Conservation (phyloP, 768 basidiomycete species). For the Podaxis sp. region DNA sequence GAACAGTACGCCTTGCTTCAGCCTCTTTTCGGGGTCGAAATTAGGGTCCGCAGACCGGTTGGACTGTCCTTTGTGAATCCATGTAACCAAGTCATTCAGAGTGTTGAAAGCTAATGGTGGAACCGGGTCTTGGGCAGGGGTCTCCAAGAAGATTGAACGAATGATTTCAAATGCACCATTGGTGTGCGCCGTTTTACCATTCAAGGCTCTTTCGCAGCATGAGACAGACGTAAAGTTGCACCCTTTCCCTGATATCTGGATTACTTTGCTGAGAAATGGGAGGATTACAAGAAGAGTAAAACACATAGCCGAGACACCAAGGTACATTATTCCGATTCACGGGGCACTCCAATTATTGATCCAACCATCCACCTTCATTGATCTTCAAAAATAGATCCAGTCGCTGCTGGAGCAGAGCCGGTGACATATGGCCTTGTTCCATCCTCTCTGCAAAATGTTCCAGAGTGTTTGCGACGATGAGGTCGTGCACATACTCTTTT, state of each 20-base stretch:
- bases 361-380: background rate
- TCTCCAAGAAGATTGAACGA: background rate
- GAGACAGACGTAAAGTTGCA: background rate
- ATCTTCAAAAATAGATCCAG: background rate
- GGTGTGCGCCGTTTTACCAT: background rate
- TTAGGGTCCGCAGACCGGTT: background rate
- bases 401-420: background rate
- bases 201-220: background rate
- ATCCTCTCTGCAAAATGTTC: background rate
- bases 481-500: background rate
- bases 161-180: background rate
- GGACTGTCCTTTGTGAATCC: background rate
- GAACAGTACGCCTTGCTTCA: background rate
- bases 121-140: background rate
- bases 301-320: background rate
- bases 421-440: background rate
- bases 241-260: background rate
- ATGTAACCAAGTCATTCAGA: background rate
- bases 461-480: background rate
- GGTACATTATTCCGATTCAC: background rate
- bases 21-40: background rate
- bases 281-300: background rate
- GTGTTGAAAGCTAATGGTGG: background rate
- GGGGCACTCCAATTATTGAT: background rate
- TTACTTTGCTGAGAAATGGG: background rate